phyloP scores from a whole-genome alignment of 768 basidiomycete genomes.

The Macrolepiota dolichaula region DNA sequence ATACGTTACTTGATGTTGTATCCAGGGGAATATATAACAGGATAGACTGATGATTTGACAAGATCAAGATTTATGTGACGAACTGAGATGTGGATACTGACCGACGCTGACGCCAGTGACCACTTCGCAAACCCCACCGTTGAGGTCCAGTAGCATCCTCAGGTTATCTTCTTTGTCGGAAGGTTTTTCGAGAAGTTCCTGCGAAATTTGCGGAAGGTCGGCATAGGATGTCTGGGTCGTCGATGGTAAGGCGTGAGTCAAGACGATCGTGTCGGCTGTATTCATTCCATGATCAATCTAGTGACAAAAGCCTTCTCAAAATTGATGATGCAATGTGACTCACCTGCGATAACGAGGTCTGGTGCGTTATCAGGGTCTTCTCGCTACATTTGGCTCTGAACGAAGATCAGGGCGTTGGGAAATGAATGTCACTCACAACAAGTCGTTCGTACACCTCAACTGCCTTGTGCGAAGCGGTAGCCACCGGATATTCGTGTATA shows the following conservation, averaged over 20 bases:
- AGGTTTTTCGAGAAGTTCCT: conserved; percentile 92
- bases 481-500: conserved; percentile 36
- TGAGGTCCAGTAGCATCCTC: conserved; percentile 84
- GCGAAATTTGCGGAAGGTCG: conserved; percentile 45
- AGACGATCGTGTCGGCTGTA: conserved; percentile 92
- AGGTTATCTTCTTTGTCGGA: conserved; percentile 72
- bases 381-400: conserved; percentile 67
- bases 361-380: conserved; percentile 33
- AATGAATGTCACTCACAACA: conserved; percentile 22
- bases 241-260: conserved; percentile 67
- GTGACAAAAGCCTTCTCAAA: not conserved
- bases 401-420: conserved; percentile 36
- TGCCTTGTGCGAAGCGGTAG: conserved; percentile 34
- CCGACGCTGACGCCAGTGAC: conserved; percentile 88
- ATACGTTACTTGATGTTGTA: conserved; percentile 60
- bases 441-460: conserved; percentile 35
- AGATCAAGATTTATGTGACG: not conserved
- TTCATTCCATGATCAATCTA: not conserved
- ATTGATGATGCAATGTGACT: not conserved
- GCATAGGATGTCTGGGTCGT: conserved; percentile 55
- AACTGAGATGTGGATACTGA: conserved; percentile 28
- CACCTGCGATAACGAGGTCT: conserved; percentile 66
- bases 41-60: conserved; percentile 50
- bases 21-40: conserved; percentile 71
- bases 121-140: conserved; percentile 85